phyloP scores from a whole-genome alignment of 768 basidiomycete genomes.

The Punctularia strigosozonata region DNA sequence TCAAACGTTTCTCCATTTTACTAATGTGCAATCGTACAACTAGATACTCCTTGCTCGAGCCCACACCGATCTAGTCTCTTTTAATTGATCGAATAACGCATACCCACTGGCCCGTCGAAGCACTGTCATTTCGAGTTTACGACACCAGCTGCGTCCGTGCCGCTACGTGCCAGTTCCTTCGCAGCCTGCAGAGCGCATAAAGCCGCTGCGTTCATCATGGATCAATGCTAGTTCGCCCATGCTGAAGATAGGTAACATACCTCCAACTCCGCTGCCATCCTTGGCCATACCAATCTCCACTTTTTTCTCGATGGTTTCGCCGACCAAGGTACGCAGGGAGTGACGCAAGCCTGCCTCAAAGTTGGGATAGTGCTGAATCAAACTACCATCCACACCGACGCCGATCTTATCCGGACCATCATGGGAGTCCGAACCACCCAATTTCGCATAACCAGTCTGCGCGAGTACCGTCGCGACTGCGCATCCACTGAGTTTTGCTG shows the following conservation, averaged over 20 bases:
- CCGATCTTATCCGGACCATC: slow-evolving; percentile 42
- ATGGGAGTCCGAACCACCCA: slow-evolving; percentile 22
- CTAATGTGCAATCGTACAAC: too few relatives aligned
- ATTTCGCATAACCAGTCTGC: slow-evolving; percentile 62
- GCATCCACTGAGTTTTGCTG: slow-evolving; percentile 73
- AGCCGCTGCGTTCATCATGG: slow-evolving; percentile 44
- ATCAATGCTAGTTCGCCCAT: background rate
- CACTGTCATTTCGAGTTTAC: too few relatives aligned
- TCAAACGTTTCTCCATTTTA: too few relatives aligned
- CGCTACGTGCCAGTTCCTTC: too few relatives aligned
- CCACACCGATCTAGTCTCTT: too few relatives aligned
- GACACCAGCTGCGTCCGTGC: too few relatives aligned
- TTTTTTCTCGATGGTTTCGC: slow-evolving; percentile 65
- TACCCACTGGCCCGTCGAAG: too few relatives aligned
- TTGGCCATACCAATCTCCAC: slow-evolving; percentile 89
- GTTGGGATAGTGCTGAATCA: slow-evolving; percentile 87
- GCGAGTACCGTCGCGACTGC: slow-evolving; percentile 79
- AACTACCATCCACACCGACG: slow-evolving; percentile 64
- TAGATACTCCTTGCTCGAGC: too few relatives aligned
- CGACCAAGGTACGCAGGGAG: slow-evolving; percentile 66
- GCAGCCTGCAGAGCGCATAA: slow-evolving; percentile 77
- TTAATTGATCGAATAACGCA: too few relatives aligned
- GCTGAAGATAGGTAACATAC: slow-evolving; percentile 33
- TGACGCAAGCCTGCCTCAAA: slow-evolving; percentile 69
- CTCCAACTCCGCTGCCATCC: slow-evolving; percentile 95